Evolutionary conservation across 1,284 basidiomycete genomes (phyloP).

Genomic region (Microbotryomycetes sp.): DNA sequence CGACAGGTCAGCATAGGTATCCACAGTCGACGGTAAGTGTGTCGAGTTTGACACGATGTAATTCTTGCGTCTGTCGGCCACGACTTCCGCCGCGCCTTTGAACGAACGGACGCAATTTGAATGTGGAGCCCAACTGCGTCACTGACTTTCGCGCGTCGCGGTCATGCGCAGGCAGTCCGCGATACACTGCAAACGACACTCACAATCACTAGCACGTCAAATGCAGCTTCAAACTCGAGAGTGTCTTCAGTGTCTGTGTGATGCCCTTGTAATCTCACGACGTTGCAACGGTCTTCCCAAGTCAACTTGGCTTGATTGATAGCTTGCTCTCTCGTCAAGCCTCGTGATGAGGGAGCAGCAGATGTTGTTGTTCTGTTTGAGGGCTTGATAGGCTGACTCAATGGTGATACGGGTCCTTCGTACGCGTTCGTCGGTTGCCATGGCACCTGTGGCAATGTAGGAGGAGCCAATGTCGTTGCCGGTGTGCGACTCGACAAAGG

Average conservation of each 20-base stretch:
- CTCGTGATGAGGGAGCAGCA: background rate
- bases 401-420: no score
- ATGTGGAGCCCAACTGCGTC: background rate
- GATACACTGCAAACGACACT: background rate
- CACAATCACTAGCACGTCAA: conserved; percentile 17
- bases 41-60: background rate
- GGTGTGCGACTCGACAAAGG: no score
- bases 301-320: background rate
- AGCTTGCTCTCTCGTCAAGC: background rate
- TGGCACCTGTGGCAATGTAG: no score
- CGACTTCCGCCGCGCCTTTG: background rate
- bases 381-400: no score
- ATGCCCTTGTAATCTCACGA: background rate
- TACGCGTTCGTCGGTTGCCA: no score
- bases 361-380: no score
- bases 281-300: background rate
- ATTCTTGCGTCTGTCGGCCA: background rate
- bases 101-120: background rate
- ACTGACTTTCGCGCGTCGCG: no score
- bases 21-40: background rate
- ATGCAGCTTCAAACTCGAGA: background rate
- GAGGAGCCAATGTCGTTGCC: no score
- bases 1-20: background rate
- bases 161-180: no score
- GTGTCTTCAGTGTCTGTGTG: background rate